Evolutionary conservation across 768 basidiomycete species (phyloP).

Genomic region (Dioszegia hungarica): DNA sequence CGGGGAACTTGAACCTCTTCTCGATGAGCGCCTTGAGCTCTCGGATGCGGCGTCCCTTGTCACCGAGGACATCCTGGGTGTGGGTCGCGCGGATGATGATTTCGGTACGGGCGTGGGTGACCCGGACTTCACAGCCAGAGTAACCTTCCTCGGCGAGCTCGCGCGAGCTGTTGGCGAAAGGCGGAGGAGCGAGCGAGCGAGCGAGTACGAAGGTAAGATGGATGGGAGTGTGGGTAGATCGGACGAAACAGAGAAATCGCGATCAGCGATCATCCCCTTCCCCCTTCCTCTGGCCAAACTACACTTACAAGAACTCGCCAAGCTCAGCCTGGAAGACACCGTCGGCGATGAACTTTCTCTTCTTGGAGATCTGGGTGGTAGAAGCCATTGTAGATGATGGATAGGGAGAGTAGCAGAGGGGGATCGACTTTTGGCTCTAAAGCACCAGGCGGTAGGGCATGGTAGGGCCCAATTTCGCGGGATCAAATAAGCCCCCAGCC

Average conservation of each 20-base stretch:
- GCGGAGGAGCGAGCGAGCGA: too few relatives aligned
- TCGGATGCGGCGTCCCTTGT: conserved; percentile 98
- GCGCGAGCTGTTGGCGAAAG: conserved; percentile 54
- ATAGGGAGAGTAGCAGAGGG: conserved; percentile 4
- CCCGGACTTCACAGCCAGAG: conserved; percentile 99
- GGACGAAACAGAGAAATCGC: conserved; percentile 52
- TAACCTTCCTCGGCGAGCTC: conserved; percentile 99
- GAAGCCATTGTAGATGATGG: conserved; percentile 44
- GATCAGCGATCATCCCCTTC: conserved; percentile 2
- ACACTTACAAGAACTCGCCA: conserved; percentile 80
- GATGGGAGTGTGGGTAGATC: neutral
- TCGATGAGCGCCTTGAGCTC: conserved; percentile 97
- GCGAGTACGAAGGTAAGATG: too few relatives aligned
- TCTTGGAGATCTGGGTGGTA: conserved; percentile 72
- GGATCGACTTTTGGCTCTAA: conserved; percentile 1
- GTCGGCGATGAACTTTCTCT: conserved; percentile 94
- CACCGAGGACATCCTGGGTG: conserved; percentile 91
- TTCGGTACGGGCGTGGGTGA: conserved; percentile 98
- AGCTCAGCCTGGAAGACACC: conserved; percentile 99
- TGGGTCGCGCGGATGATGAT: conserved; percentile 99
- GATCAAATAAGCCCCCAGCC: neutral
- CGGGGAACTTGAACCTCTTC: conserved; percentile 99
- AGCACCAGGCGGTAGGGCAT: too few relatives aligned
- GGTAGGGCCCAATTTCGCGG: neutral
- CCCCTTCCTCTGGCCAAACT: neutral